Evolutionary conservation across 495 filamentous ascomycete genomes (phyloP).

Genomic region (Sphaerosporella brunnea): DNA sequence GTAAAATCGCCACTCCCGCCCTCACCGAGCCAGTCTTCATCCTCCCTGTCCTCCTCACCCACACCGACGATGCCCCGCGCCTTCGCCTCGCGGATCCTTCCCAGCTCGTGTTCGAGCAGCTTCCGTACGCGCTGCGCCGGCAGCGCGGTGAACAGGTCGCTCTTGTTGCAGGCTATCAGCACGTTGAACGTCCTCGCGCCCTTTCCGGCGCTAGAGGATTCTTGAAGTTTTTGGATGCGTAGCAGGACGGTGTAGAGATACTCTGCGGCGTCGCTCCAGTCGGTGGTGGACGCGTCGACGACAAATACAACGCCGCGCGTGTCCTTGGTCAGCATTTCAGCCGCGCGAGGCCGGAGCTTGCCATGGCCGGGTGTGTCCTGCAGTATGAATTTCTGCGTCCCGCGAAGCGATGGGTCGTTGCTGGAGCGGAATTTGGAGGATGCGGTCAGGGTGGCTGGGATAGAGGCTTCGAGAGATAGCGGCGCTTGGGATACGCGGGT

Average conservation of each 20-base stretch:
- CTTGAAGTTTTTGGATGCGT: constrained; percentile 56
- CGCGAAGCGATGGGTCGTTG: constrained; percentile 47
- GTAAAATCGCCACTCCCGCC: constrained; percentile 56
- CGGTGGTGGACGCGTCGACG: constrained; percentile 63
- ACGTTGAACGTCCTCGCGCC: constrained; percentile 47
- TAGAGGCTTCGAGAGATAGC: constrained; percentile 48
- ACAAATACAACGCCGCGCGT: constrained; percentile 71
- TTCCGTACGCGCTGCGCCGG: constrained; percentile 60
- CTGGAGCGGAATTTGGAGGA: constrained; percentile 51
- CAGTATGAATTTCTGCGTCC: constrained; percentile 55
- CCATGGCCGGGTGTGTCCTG: constrained; percentile 88
- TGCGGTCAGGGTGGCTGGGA: constrained; percentile 45
- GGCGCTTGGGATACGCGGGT: constrained; percentile 77
- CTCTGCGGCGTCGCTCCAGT: constrained; percentile 41
- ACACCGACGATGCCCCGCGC: constrained; percentile 69
- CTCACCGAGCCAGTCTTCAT: constrained; percentile 67
- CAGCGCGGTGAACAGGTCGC: constrained; percentile 85
- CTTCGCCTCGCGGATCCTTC: constrained; percentile 55
- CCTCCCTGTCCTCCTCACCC: constrained; percentile 54
- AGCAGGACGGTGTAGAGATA: constrained; percentile 80
- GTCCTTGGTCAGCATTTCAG: constrained; percentile 31
- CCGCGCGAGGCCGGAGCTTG: constrained; percentile 57
- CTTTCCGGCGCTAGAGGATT: constrained; percentile 39
- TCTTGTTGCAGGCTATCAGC: constrained; percentile 79
- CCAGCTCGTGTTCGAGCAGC: constrained; percentile 65